A percentile compares a stretch with the other conserved stretches of the same genome.
phyloP scores from a whole-genome alignment of 1,139 yeast genomes.

The Hansenula sp. region DNA sequence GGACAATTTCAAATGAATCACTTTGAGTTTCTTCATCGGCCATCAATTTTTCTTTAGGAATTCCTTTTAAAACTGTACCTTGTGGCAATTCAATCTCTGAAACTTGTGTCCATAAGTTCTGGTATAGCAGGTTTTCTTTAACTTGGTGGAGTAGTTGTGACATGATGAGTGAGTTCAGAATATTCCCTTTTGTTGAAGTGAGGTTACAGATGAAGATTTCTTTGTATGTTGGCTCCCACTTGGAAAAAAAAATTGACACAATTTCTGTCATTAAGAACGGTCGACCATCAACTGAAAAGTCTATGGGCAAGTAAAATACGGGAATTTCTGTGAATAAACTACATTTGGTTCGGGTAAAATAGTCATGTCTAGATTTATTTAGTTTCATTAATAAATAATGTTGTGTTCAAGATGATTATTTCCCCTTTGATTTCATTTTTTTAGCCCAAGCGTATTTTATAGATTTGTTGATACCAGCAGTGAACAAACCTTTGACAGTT shows the following conservation, averaged over 20 bases:
- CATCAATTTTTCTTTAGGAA: slow-evolving; percentile 28
- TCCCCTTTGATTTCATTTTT: slow-evolving; percentile 31
- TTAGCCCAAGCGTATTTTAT: slow-evolving; percentile 79
- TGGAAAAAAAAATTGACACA: no score
- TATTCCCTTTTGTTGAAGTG: no score
- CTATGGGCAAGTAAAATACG: no score
- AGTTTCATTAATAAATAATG: not conserved
- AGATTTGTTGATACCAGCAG: slow-evolving; percentile 80
- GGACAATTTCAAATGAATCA: slow-evolving; percentile 21
- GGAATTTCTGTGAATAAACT: no score
- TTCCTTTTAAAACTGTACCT: slow-evolving; percentile 23
- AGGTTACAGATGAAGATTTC: no score
- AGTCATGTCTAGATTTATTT: not conserved
- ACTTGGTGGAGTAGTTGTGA: slow-evolving; percentile 18
- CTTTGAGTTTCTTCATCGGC: slow-evolving; percentile 21
- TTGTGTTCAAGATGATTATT: not conserved
- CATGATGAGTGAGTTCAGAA: not conserved
- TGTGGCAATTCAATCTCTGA: slow-evolving; percentile 16
- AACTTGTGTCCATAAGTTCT: slow-evolving; percentile 52
- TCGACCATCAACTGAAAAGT: no score
- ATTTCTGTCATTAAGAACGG: no score
- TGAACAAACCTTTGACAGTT: slow-evolving; percentile 75
- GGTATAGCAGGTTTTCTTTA: slow-evolving; percentile 42
- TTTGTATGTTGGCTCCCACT: no score
- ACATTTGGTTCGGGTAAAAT: no score